Conservation (phyloP, 306 rosid genomes). For the Trifolium dubium region DNA sequence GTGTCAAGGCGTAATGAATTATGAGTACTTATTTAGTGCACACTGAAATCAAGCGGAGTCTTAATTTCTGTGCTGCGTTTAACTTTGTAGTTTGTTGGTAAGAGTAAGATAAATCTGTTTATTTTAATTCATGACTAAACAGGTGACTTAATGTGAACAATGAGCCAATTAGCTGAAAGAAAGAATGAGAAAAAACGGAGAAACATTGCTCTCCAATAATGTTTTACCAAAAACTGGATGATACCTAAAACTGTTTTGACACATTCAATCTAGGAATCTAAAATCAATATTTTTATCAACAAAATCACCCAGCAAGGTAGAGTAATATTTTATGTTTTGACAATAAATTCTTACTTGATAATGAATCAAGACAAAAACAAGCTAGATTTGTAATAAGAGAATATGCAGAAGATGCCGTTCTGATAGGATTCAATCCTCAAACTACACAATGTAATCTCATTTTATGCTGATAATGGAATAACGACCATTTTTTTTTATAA, state of each 20-base stretch:
- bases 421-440: background rate
- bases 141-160: background rate
- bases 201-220: background rate
- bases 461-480: background rate
- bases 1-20: background rate
- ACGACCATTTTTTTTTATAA: no score
- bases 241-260: background rate
- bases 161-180: background rate
- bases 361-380: constrained; percentile 16
- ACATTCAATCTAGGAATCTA: background rate
- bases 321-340: background rate
- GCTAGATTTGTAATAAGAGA: background rate
- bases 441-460: background rate
- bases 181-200: background rate
- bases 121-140: background rate
- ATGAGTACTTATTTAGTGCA: background rate
- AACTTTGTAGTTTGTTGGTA: constrained; percentile 1
- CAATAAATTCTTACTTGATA: background rate
- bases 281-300: background rate
- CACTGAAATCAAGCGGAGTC: background rate
- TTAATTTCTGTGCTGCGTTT: background rate
- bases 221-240: background rate
- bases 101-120: background rate
- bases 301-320: background rate
- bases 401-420: constrained; percentile 1